Percentiles rank a stretch among this genome's conserved stretches.
Conservation (phyloP, 345 rosid species). For the Fremontodendron californicum region DNA sequence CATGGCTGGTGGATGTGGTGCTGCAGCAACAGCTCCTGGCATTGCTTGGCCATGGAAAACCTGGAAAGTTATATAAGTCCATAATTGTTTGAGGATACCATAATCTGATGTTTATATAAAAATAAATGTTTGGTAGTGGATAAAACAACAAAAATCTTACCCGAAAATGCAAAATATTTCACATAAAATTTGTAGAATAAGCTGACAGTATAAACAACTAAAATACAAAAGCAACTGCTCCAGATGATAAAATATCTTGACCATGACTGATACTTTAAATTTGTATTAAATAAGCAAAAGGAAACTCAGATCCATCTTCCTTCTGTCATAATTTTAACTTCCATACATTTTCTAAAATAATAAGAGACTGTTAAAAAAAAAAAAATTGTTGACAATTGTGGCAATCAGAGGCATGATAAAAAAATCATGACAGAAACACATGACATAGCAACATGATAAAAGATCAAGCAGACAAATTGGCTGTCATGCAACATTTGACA, state of each 20-base stretch:
- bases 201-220: neutral
- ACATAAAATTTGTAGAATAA: neutral
- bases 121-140: neutral
- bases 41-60: conserved; percentile 87
- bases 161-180: neutral
- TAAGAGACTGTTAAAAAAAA: too few species aligned
- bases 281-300: too few species aligned
- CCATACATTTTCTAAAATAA: neutral
- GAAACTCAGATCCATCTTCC: too few species aligned
- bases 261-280: neutral
- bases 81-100: neutral
- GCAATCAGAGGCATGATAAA: neutral
- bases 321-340: neutral
- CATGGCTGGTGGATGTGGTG: conserved; percentile 87
- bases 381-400: neutral
- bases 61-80: conserved; percentile 31
- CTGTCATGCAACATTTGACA: neutral
- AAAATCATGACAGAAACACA: conserved; percentile 1
- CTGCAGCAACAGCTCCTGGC: conserved; percentile 56
- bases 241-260: neutral
- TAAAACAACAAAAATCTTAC: neutral
- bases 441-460: neutral
- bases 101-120: neutral
- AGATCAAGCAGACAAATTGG: neutral
- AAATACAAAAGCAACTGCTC: neutral